phyloP scores from a whole-genome alignment of 352 stramenopile genomes.

The Globisporangium carolinianum region DNA sequence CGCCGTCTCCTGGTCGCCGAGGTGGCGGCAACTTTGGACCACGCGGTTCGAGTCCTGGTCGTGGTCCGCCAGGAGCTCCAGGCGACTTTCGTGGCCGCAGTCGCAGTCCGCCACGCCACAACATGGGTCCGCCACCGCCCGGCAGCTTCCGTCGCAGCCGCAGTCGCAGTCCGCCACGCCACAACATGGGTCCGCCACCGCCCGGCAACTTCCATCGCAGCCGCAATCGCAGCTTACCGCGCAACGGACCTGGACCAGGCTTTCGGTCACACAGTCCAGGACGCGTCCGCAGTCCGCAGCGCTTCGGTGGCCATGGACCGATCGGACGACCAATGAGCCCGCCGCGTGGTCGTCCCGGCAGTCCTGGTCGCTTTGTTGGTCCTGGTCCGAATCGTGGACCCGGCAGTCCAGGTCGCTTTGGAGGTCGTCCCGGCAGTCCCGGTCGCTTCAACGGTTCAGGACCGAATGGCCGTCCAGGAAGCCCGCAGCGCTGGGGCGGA shows the following conservation, averaged over 20 bases:
- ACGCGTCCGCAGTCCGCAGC: slow-evolving; percentile 6
- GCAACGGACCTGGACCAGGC: slow-evolving; percentile 2
- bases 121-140: slow-evolving; percentile 10
- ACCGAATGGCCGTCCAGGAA: not conserved
- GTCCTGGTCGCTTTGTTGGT: not conserved
- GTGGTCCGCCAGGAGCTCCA: slow-evolving; percentile 7
- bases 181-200: slow-evolving; percentile 9
- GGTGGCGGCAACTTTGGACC: slow-evolving; percentile 1
- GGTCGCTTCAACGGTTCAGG: not conserved
- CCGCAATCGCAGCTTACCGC: slow-evolving; percentile 10
- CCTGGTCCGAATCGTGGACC: not conserved
- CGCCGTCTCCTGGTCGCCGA: slow-evolving; percentile 6
- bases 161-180: slow-evolving; percentile 17
- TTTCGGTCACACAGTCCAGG: slow-evolving; percentile 4
- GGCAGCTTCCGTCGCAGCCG: slow-evolving; percentile 15
- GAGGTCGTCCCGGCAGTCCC: slow-evolving; percentile 2
- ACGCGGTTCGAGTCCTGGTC: slow-evolving; percentile 15
- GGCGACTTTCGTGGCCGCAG: slow-evolving; percentile 20
- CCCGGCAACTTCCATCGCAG: slow-evolving; percentile 15
- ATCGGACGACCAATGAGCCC: not conserved
- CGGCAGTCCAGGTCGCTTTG: not conserved
- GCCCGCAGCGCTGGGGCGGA: not conserved
- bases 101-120: slow-evolving; percentile 19
- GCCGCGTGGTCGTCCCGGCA: not conserved
- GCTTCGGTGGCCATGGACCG: not conserved